Evolutionary conservation across 2,329 filamentous ascomycete genomes (phyloP).

Genomic region (Bisporella sp.): DNA sequence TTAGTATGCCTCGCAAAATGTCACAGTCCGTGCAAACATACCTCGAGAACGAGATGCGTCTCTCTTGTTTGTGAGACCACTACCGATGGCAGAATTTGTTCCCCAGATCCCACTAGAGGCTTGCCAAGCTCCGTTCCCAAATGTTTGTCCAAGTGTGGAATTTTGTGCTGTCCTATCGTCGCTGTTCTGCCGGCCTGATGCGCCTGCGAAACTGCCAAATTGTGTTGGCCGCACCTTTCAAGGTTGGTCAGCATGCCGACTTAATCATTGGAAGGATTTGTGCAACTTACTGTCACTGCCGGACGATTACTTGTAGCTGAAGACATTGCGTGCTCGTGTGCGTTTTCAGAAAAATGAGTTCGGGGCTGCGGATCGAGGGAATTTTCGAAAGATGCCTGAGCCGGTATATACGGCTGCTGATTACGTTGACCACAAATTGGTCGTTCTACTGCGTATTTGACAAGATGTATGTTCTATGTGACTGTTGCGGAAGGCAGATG

Average conservation of each 20-base stretch:
- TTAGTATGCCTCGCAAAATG: constrained; percentile 16
- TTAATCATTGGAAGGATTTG: constrained; percentile 17
- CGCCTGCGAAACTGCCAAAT: constrained; percentile 32
- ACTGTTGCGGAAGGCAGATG: constrained; percentile 22
- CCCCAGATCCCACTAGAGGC: constrained; percentile 44
- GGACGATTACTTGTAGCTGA: constrained; percentile 28
- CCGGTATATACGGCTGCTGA: constrained; percentile 12
- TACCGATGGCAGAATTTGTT: constrained; percentile 33
- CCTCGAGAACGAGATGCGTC: constrained; percentile 41
- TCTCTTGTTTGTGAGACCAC: constrained; percentile 38
- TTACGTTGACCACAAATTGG: constrained; percentile 15
- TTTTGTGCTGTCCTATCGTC: constrained; percentile 30
- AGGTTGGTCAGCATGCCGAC: constrained; percentile 16
- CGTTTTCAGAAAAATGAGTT: constrained; percentile 10
- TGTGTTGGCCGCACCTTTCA: constrained; percentile 25
- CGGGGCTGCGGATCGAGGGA: constrained; percentile 8
- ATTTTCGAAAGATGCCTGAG: neutral
- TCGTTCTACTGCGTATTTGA: constrained; percentile 23
- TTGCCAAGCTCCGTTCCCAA: constrained; percentile 33
- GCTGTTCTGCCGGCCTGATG: constrained; percentile 21
- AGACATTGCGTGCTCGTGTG: constrained; percentile 31
- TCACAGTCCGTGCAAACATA: constrained; percentile 27
- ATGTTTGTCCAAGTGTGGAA: constrained; percentile 34
- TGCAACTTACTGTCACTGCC: constrained; percentile 32
- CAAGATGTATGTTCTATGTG: constrained; percentile 28